Conservation (phyloP, 2,329 filamentous ascomycete genomes). For the Dactylellina cionopaga region DNA sequence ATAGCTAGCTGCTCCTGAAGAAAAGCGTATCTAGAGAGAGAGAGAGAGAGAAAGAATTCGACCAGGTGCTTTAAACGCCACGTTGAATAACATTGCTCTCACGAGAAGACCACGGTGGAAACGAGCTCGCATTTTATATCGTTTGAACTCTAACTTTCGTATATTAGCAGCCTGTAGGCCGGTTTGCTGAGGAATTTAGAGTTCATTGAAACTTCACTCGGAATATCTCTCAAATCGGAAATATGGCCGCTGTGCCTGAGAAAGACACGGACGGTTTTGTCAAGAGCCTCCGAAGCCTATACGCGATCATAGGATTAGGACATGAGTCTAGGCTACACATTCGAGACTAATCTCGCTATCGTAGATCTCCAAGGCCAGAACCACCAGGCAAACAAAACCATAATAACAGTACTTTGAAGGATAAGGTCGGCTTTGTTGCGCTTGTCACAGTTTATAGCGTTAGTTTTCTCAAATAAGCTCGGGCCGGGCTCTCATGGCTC, state of each 20-base stretch:
- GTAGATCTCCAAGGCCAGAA: too few species aligned
- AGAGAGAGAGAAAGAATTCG: background rate
- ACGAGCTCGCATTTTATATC: slow-evolving; percentile 39
- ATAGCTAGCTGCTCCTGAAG: too few species aligned
- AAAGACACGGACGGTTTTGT: slow-evolving; percentile 17
- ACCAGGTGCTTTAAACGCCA: slow-evolving; percentile 2
- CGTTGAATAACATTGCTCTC: slow-evolving; percentile 26
- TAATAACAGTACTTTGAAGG: too few species aligned
- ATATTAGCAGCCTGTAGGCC: background rate
- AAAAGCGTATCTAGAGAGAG: background rate
- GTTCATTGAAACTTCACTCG: slow-evolving; percentile 19
- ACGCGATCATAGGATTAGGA: background rate
- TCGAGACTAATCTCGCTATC: too few species aligned
- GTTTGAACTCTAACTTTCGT: slow-evolving; percentile 25
- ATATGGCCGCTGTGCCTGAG: background rate
- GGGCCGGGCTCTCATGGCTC: too few species aligned
- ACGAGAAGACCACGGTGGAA: slow-evolving; percentile 47
- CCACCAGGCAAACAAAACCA: too few species aligned
- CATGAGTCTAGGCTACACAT: background rate
- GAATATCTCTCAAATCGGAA: slow-evolving; percentile 11
- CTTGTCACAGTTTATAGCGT: too few species aligned
- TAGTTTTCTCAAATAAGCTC: too few species aligned
- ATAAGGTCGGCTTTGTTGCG: too few species aligned
- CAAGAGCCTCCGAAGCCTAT: background rate
- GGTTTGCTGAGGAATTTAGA: slow-evolving; percentile 33